phyloP scores from a whole-genome alignment of 2,329 filamentous ascomycete species.

The Aspergillus aculeatinus region DNA sequence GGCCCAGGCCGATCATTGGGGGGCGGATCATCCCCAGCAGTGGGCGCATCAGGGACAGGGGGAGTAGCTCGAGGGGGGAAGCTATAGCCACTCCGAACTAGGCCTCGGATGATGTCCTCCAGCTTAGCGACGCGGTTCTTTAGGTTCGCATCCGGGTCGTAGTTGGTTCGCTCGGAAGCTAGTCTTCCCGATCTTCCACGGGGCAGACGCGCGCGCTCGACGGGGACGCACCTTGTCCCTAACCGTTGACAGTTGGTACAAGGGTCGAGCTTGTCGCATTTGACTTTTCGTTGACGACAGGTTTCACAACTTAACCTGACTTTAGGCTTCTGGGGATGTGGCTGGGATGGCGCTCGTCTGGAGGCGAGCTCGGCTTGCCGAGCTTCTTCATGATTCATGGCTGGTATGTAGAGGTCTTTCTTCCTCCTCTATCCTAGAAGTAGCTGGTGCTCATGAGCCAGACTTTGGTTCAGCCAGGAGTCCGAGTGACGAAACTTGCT shows the following conservation, averaged over 20 bases:
- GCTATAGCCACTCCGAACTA: not conserved
- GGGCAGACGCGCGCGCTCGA: conserved; percentile 33
- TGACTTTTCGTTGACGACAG: conserved; percentile 35
- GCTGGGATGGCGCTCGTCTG: not conserved
- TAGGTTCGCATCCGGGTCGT: conserved; percentile 19
- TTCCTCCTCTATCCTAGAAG: not conserved
- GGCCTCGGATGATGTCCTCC: conserved; percentile 22
- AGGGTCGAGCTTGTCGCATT: conserved; percentile 34
- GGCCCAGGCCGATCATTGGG: not conserved
- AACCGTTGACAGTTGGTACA: conserved; percentile 32
- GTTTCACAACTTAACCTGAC: conserved; percentile 33
- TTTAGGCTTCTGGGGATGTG: not conserved
- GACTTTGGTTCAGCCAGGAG: not conserved
- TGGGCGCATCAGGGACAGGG: not conserved
- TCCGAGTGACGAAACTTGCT: not conserved
- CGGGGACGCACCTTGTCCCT: conserved; percentile 28
- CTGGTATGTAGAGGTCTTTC: not conserved
- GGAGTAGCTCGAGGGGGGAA: conserved; percentile 1
- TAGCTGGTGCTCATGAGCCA: not conserved
- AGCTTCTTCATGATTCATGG: not conserved
- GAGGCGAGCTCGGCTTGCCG: not conserved
- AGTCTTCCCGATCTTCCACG: conserved; percentile 29
- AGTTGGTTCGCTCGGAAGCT: conserved; percentile 13
- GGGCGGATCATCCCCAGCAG: not conserved
- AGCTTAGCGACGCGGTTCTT: conserved; percentile 27